Percentiles rank a stretch among this genome's conserved stretches.
phyloP scores from a whole-genome alignment of 23 red algal species.

The Agarophyton chilense region DNA sequence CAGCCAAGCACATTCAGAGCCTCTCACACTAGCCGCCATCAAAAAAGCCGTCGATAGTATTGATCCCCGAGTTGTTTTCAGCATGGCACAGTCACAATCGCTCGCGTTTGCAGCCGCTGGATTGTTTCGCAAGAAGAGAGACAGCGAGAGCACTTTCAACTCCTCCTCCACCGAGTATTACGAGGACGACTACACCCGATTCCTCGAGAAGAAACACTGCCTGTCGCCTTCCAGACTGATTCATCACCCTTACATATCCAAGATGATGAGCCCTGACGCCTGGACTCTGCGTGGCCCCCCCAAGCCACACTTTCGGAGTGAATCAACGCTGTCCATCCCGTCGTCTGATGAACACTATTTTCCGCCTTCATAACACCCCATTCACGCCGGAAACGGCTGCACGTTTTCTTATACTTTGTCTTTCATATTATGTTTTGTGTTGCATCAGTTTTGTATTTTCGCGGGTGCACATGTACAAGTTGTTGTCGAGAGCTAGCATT shows the following conservation, averaged over 20 bases:
- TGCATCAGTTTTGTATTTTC: not conserved
- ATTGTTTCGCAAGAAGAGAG: conserved; percentile 38
- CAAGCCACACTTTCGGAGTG: not conserved
- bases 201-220: conserved; percentile 47
- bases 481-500: no score
- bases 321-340: conserved; percentile 43
- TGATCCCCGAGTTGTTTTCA: conserved; percentile 58
- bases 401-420: not conserved
- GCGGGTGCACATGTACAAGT: no score
- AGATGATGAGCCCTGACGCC: not conserved
- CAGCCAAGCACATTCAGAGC: conserved; percentile 11
- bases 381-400: no score
- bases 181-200: conserved; percentile 55
- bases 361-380: conserved; percentile 19
- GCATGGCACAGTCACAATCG: conserved; percentile 7
- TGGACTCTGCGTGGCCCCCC: conserved; percentile 11
- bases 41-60: conserved; percentile 42
- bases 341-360: conserved; percentile 38
- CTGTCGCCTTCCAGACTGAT: conserved; percentile 24
- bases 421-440: not conserved
- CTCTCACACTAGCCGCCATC: conserved; percentile 43
- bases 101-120: conserved; percentile 23
- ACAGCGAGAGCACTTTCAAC: conserved; percentile 19
- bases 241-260: conserved; percentile 11
- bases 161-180: conserved; percentile 53